Evolutionary conservation across 2,329 filamentous ascomycete species (phyloP), one percentile per base, ranked within the genome.

Genomic region (Eutypa lata): DNA sequence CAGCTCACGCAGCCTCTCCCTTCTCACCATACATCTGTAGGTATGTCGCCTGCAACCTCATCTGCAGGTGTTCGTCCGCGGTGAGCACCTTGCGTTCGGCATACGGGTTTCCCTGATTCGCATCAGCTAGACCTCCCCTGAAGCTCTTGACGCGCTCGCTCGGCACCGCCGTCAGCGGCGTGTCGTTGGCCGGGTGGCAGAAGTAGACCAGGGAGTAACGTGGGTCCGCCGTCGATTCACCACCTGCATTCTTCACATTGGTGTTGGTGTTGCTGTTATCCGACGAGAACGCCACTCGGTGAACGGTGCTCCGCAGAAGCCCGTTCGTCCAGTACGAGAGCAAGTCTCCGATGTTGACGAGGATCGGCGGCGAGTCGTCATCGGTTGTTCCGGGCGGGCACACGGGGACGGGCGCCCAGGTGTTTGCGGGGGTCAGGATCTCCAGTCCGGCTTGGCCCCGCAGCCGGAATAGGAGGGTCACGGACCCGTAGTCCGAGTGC

Each of bases 321-420:
- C 92, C 91, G 58, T 89, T 88, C 1, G 94, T 97, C 93, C 93
- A 97, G 69, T 95, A 94, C 33, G 84, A 88, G 55, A 87, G 73
- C 66, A 88, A 65, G 68, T 87, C 75, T 71, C 88, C 73, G 72
- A 91, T 82, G 76, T 94, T 74, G 85, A 97, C 69, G 78, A 97
- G 70, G 78, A 91, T 90, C 1, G 88, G 92, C n/a, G 83, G 87
- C 40, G 75, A 74, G 61, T 86, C 83, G 28, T 68, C 57, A 55
- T 83, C 81, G 3, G 83, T 85, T 1, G 80, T 5, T 10, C 26
- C 79, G 0, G 79, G 74, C 0, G 89, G 88, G 16, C 74, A 75
- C 1, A 92, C 87, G 3, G 83, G 86, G 1, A 88, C 89, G 44
- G 83, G 81, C 0, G 78, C 82, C 89, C 87, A 78, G 13, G 65